Evolutionary conservation across 106 monocot genomes (phyloP).

Genomic region (Hemerocallis citrina): DNA sequence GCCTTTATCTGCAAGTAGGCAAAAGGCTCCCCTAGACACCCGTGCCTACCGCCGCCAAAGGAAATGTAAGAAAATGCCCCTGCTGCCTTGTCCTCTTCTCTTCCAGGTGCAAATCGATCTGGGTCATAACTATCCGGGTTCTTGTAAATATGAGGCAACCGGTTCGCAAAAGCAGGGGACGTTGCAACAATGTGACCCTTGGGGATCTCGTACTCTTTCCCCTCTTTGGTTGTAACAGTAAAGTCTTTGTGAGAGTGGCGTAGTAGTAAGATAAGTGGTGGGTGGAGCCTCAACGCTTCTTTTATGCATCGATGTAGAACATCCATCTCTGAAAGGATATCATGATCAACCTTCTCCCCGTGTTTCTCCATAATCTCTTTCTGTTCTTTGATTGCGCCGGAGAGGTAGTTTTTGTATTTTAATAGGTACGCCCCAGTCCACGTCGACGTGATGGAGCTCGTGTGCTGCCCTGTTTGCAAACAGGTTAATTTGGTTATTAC

Average conservation of each 20-base stretch:
- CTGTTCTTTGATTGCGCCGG: constrained; percentile 65
- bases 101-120: constrained; percentile 50
- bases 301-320: constrained; percentile 92
- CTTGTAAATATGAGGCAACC: constrained; percentile 79
- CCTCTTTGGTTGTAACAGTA: constrained; percentile 74
- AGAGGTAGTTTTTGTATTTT: constrained; percentile 35
- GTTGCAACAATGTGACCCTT: constrained; percentile 88
- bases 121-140: constrained; percentile 86
- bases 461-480: too few species aligned
- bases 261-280: constrained; percentile 89
- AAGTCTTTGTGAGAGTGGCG: constrained; percentile 82
- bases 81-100: constrained; percentile 92
- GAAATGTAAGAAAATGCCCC: constrained; percentile 93
- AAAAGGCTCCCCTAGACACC: constrained; percentile 94
- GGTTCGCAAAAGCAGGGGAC: constrained; percentile 88
- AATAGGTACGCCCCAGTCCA: constrained; percentile 95
- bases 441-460: constrained; percentile 95
- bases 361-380: constrained; percentile 56
- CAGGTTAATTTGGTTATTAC: too few species aligned
- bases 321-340: constrained; percentile 88
- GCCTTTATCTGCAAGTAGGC: constrained; percentile 97
- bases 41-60: constrained; percentile 95
- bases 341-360: constrained; percentile 75
- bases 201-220: constrained; percentile 77
- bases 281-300: constrained; percentile 94